Percentiles rank a stretch among this genome's conserved stretches.
Evolutionary conservation across 2,329 filamentous ascomycete genomes (phyloP).

Genomic region (Penicillium sp.): DNA sequence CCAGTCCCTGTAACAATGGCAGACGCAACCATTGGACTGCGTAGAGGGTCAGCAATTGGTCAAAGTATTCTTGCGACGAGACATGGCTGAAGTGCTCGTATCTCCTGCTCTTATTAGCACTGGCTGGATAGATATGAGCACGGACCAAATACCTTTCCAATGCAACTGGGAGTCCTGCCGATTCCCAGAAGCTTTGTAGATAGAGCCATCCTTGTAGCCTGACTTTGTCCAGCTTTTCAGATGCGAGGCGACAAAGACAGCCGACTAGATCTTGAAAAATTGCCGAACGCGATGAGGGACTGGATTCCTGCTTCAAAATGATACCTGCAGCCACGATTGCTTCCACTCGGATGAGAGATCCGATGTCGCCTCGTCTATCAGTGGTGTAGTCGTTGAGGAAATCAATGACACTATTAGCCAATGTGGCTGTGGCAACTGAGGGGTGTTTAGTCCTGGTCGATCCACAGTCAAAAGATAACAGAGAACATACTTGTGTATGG

Average conservation of each 20-base stretch:
- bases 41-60: constrained; percentile 41
- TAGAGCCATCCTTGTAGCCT: constrained; percentile 55
- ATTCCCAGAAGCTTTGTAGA: constrained; percentile 43
- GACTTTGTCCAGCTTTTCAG: constrained; percentile 88
- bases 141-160: constrained; percentile 42
- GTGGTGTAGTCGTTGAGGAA: constrained; percentile 85
- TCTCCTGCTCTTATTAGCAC: constrained; percentile 30
- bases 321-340: constrained; percentile 65
- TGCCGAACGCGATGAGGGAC: constrained; percentile 8
- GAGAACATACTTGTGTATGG: constrained; percentile 35
- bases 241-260: constrained; percentile 65
- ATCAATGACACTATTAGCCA: constrained; percentile 31
- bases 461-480: background rate
- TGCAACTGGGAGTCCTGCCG: constrained; percentile 29
- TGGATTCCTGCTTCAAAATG: constrained; percentile 26
- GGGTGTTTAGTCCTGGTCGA: constrained; percentile 17
- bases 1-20: constrained; percentile 43
- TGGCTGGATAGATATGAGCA: background rate
- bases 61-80: constrained; percentile 44
- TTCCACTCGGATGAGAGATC: constrained; percentile 78
- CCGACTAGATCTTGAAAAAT: constrained; percentile 31
- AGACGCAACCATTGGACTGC: constrained; percentile 36
- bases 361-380: constrained; percentile 83
- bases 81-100: constrained; percentile 48
- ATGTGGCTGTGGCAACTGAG: constrained; percentile 29